phyloP scores from a whole-genome alignment of 2,329 filamentous ascomycete species.

The Ophiostoma sp. region DNA sequence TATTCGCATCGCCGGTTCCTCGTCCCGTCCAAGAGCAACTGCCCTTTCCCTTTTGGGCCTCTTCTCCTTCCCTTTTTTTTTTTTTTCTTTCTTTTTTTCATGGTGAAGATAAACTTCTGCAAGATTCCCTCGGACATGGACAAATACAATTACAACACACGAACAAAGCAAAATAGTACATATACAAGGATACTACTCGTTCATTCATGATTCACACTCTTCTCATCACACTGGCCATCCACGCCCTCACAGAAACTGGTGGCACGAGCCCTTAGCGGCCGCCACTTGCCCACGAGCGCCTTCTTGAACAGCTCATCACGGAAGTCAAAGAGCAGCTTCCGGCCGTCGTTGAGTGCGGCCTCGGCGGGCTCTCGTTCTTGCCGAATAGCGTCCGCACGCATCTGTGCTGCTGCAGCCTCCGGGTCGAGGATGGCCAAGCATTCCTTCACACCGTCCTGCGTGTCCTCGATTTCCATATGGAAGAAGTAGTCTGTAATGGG shows the following conservation, averaged over 20 bases:
- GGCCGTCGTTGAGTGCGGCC: not conserved
- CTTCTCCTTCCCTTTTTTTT: not conserved
- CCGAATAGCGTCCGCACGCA: not conserved
- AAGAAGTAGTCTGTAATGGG: conserved; percentile 1
- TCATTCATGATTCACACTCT: too few species aligned
- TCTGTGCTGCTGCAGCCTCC: not conserved
- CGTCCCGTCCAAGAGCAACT: conserved; percentile 1
- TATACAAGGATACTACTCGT: too few species aligned
- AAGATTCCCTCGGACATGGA: too few species aligned
- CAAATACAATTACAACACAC: too few species aligned
- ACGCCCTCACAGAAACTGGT: not conserved
- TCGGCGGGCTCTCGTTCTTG: not conserved
- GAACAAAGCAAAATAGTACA: too few species aligned
- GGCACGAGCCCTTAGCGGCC: not conserved
- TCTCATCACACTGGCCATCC: too few species aligned
- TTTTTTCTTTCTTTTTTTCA: not conserved
- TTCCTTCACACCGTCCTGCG: not conserved
- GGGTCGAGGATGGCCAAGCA: not conserved
- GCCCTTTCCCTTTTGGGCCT: not conserved
- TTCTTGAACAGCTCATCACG: not conserved
- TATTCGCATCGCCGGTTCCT: not conserved
- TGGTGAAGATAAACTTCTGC: too few species aligned
- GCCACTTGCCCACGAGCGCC: not conserved
- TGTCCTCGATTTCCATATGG: conserved; percentile 7
- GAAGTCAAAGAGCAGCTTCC: not conserved